These are phyloP conservation scores for Pythium sukuiense DNA, from an alignment of 352 stramenopile genomes.

Conservation along the genomic window DNA sequence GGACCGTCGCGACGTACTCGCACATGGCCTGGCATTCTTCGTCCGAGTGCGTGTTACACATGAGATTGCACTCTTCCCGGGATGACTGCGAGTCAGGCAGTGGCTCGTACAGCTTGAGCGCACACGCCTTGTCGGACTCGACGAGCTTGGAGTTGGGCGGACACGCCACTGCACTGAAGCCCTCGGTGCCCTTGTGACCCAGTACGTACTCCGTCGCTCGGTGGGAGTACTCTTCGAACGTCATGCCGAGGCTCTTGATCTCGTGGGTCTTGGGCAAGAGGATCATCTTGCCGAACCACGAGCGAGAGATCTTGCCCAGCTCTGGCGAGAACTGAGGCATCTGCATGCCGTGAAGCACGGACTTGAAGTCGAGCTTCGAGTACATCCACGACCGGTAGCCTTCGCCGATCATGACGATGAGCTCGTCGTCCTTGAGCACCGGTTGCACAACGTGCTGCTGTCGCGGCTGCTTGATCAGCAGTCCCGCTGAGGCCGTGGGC, in stretches of 20 bases:
- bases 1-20: slow-evolving; percentile 21
- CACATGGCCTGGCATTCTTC: slow-evolving; percentile 23
- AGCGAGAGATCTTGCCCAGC: slow-evolving; percentile 11
- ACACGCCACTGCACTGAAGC: slow-evolving; percentile 26
- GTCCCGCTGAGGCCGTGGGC: slow-evolving; percentile 16
- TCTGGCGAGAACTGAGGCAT: slow-evolving; percentile 25
- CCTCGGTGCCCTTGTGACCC: slow-evolving; percentile 7
- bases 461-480: slow-evolving; percentile 23
- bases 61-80: slow-evolving; percentile 22
- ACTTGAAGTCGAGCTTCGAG: slow-evolving; percentile 22
- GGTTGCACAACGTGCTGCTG: slow-evolving; percentile 25
- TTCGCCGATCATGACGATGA: slow-evolving; percentile 35
- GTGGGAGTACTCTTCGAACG: slow-evolving; percentile 29
- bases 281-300: slow-evolving; percentile 31
- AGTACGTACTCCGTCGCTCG: slow-evolving; percentile 22
- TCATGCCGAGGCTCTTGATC: slow-evolving; percentile 25
- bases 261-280: slow-evolving; percentile 18
- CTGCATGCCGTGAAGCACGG: slow-evolving; percentile 32
- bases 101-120: slow-evolving; percentile 21
- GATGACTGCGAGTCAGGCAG: slow-evolving; percentile 13
- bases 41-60: slow-evolving; percentile 28
- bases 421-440: slow-evolving; percentile 25
- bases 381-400: slow-evolving; percentile 27
- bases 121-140: slow-evolving; percentile 27
- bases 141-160: slow-evolving; percentile 18